A percentile compares a stretch with the other conserved stretches of the same genome.
Evolutionary conservation across 2,329 filamentous ascomycete genomes (phyloP).

Genomic region (Talaromyces atroroseus): DNA sequence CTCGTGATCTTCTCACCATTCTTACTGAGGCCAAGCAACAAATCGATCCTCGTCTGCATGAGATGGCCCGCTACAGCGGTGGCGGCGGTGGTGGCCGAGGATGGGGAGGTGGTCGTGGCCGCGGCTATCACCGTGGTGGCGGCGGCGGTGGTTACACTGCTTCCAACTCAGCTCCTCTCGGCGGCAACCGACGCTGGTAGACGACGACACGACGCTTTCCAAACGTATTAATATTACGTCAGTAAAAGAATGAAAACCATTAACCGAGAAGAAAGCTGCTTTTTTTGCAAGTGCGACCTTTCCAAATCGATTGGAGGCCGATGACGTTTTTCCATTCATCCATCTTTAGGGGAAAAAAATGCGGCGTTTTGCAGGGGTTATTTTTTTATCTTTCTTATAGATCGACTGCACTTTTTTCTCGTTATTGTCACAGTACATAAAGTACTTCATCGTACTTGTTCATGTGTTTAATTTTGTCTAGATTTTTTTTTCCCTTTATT

Average conservation of each 20-base stretch:
- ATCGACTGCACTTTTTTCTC: constrained; percentile 5
- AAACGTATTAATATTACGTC: background rate
- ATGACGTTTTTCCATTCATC: background rate
- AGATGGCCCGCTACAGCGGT: constrained; percentile 91
- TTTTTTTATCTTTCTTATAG: constrained; percentile 7
- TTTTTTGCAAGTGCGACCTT: background rate
- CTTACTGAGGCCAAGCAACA: constrained; percentile 96
- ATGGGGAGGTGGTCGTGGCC: constrained; percentile 52
- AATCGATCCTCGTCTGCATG: constrained; percentile 88
- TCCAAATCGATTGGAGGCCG: background rate
- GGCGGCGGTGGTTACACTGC: constrained; percentile 48
- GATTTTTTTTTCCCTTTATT: background rate
- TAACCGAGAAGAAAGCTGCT: background rate
- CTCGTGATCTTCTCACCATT: constrained; percentile 90
- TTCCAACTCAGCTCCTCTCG: constrained; percentile 55
- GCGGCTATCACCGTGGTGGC: constrained; percentile 17
- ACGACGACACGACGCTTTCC: background rate
- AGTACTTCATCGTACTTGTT: constrained; percentile 1
- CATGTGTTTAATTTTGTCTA: constrained; percentile 15
- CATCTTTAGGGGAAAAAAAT: background rate
- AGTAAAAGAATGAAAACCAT: background rate
- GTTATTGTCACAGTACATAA: constrained; percentile 15
- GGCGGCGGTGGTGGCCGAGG: constrained; percentile 71
- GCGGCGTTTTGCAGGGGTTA: constrained; percentile 10
- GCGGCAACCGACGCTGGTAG: constrained; percentile 54